A percentile compares a stretch with the other conserved stretches of the same genome.
These are phyloP conservation scores for Carex scoparia DNA, from an alignment of 176 grass and related monocot genomes.

Conservation along the genomic window DNA sequence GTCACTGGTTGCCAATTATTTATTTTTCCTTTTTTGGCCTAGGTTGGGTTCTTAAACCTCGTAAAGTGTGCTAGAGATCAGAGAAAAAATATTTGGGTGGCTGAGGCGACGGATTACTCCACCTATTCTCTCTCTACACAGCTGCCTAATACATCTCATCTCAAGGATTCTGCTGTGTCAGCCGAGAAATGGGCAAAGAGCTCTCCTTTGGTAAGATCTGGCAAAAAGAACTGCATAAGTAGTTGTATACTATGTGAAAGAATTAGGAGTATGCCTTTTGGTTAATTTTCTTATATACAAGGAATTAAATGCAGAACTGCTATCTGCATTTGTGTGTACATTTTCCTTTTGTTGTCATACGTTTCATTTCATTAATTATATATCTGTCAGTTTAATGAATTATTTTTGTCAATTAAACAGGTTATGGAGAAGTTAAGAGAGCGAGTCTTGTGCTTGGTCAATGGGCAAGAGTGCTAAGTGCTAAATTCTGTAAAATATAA, in stretches of 20 bases:
- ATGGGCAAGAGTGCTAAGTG: constrained; percentile 37
- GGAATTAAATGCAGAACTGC: neutral
- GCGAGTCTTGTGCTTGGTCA: constrained; percentile 49
- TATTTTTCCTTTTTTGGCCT: constrained; percentile 17
- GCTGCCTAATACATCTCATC: constrained; percentile 63
- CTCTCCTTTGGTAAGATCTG: constrained; percentile 55
- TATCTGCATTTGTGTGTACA: neutral
- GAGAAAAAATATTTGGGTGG: constrained; percentile 72
- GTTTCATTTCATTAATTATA: neutral
- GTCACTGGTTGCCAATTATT: constrained; percentile 16
- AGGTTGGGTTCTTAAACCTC: constrained; percentile 95
- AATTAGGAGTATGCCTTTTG: neutral
- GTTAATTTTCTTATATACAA: neutral
- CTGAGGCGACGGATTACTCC: constrained; percentile 65
- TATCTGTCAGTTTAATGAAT: neutral
- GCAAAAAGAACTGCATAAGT: neutral
- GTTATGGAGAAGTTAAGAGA: constrained; percentile 61
- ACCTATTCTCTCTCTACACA: constrained; percentile 48
- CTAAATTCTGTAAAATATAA: constrained; percentile 5
- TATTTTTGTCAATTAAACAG: constrained; percentile 26
- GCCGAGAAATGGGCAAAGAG: constrained; percentile 69
- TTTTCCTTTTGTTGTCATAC: too few species aligned
- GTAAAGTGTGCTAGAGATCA: constrained; percentile 75
- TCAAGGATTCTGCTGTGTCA: constrained; percentile 45
- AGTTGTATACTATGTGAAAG: neutral